Percentiles rank a stretch among this genome's conserved stretches.
These are phyloP conservation scores for Colletotrichum sp. DNA, from an alignment of 2,329 filamentous ascomycete species.

Conservation along the genomic window DNA sequence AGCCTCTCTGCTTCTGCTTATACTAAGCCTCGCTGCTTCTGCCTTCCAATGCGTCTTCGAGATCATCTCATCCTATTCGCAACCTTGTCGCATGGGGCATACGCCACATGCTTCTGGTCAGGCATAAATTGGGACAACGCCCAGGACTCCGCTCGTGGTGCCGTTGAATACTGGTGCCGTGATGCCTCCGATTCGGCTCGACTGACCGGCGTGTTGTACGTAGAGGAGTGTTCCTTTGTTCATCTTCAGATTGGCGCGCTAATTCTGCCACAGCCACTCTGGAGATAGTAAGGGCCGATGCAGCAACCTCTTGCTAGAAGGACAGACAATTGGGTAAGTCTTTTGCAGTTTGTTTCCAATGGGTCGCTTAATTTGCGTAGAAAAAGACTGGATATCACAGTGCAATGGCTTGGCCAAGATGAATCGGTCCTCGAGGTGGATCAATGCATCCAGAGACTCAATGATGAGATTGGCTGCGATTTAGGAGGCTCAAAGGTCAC, in stretches of 20 bases:
- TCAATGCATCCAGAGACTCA: neutral
- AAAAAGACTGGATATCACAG: neutral
- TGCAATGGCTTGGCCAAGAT: neutral
- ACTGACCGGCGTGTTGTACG: neutral
- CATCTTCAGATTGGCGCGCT: neutral
- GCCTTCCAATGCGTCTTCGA: neutral
- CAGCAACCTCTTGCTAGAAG: neutral
- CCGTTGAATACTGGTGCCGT: neutral
- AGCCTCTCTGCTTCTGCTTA: rapidly evolving
- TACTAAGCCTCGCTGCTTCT: rapidly evolving
- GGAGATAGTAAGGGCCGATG: neutral
- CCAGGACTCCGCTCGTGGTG: neutral
- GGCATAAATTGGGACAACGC: neutral
- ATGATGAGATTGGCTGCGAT: neutral
- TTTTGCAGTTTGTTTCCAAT: too few species aligned
- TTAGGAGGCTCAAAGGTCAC: neutral
- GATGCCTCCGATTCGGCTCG: neutral
- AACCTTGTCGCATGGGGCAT: neutral
- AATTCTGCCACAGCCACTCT: neutral
- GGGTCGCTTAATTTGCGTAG: neutral
- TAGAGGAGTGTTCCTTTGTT: neutral
- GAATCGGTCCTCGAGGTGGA: neutral
- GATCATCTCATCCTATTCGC: neutral
- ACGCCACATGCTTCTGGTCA: neutral
- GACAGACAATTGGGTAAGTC: neutral